Evolutionary conservation across 202 grass and related monocot genomes (phyloP).

Genomic region (Setaria italica): DNA sequence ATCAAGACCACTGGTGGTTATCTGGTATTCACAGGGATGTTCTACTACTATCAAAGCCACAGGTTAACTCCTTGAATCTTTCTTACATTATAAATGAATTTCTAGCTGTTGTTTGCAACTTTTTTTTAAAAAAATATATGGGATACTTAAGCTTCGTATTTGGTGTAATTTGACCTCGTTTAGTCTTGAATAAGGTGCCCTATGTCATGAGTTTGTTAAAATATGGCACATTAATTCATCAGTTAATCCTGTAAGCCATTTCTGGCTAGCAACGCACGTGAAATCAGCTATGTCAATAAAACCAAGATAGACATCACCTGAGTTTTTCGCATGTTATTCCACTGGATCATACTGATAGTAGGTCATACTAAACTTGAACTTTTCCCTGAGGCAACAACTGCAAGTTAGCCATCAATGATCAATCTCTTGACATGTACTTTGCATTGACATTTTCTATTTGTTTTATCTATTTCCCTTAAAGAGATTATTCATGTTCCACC

Average conservation of each 20-base stretch:
- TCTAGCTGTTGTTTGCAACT: neutral
- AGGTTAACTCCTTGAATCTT: constrained; percentile 63
- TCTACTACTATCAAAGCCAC: constrained; percentile 88
- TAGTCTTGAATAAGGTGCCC: neutral
- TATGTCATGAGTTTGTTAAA: neutral
- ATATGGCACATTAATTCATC: neutral
- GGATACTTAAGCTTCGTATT: neutral
- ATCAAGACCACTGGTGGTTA: constrained; percentile 98
- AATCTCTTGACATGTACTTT: constrained; percentile 24
- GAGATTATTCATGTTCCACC: neutral
- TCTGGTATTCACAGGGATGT: constrained; percentile 99
- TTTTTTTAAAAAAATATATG: neutral
- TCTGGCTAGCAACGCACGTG: neutral
- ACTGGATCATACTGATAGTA: neutral
- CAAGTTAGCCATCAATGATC: constrained; percentile 6
- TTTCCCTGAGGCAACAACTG: constrained; percentile 17
- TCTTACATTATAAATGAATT: neutral
- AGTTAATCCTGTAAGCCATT: neutral
- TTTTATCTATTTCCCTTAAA: neutral
- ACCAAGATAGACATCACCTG: neutral
- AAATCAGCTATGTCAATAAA: neutral
- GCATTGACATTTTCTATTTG: constrained; percentile 19
- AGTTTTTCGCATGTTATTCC: neutral
- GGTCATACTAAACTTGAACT: neutral
- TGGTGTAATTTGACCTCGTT: neutral